Evolutionary conservation across 2,329 filamentous ascomycete species (phyloP).

Genomic region (Trichophyton benhamiae): DNA sequence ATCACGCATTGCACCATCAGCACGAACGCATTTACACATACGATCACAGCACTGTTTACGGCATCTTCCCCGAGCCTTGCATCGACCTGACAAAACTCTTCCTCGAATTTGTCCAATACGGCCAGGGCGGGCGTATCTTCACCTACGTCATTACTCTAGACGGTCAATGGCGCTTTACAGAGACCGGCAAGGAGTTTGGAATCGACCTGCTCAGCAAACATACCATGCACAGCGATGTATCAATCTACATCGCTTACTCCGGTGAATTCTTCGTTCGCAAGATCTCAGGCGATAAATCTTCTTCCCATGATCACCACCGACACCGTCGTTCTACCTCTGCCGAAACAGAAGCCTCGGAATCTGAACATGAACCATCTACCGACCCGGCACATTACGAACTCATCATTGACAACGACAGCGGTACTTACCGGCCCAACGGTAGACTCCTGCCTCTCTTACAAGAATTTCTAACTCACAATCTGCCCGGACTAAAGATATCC

Average conservation of each 20-base stretch:
- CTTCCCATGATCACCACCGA: conserved; percentile 8
- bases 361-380: conserved; percentile 39
- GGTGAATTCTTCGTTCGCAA: conserved; percentile 83
- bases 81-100: conserved; percentile 65
- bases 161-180: conserved; percentile 76
- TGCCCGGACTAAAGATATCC: conserved; percentile 63
- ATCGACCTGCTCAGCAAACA: conserved; percentile 90
- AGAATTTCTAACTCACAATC: conserved; percentile 56
- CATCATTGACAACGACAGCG: conserved; percentile 88
- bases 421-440: conserved; percentile 82
- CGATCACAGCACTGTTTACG: conserved; percentile 61
- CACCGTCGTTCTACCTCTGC: background rate
- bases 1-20: conserved; percentile 79
- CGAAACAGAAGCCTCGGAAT: conserved; percentile 17
- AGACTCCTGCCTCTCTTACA: conserved; percentile 60
- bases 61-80: conserved; percentile 53
- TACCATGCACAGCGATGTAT: conserved; percentile 91
- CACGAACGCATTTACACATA: conserved; percentile 84
- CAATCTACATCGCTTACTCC: conserved; percentile 78
- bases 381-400: conserved; percentile 62
- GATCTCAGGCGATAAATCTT: conserved; percentile 31
- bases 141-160: conserved; percentile 89
- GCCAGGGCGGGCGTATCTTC: conserved; percentile 73
- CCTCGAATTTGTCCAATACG: conserved; percentile 73
- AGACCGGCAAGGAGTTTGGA: conserved; percentile 90